Evolutionary conservation across 2,329 filamentous ascomycete genomes (phyloP).

Genomic region (Trichoderma gracile): DNA sequence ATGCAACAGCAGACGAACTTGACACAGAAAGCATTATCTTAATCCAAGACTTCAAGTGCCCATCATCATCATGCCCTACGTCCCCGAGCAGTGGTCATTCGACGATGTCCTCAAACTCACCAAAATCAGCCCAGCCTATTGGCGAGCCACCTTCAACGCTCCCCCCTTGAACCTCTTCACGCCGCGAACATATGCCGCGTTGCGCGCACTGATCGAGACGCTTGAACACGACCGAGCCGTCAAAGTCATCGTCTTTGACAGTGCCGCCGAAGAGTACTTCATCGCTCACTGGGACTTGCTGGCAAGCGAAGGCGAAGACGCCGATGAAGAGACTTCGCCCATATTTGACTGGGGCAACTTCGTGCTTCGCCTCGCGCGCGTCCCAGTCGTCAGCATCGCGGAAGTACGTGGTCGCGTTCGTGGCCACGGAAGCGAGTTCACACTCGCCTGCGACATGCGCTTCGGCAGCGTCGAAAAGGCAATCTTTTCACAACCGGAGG

Average conservation of each 20-base stretch:
- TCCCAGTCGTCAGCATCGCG: background rate
- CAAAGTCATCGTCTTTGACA: conserved; percentile 13
- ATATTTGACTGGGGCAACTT: conserved; percentile 1
- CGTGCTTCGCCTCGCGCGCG: conserved; percentile 4
- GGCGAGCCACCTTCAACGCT: conserved; percentile 14
- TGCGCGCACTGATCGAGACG: background rate
- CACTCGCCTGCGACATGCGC: conserved; percentile 9
- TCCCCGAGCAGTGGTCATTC: conserved; percentile 6
- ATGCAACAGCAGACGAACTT: background rate
- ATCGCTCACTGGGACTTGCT: background rate
- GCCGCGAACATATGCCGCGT: background rate
- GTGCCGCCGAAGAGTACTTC: background rate
- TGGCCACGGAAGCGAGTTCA: conserved; percentile 3
- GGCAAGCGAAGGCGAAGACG: background rate
- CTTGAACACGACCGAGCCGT: conserved; percentile 6
- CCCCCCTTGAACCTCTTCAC: conserved; percentile 12
- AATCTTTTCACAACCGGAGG: conserved; percentile 1
- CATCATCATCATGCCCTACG: background rate
- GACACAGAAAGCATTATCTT: too few relatives aligned
- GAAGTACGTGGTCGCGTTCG: background rate
- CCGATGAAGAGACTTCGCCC: background rate
- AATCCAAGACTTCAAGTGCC: background rate
- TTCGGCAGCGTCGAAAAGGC: conserved; percentile 8
- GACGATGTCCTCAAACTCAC: conserved; percentile 12
- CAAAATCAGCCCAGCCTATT: conserved; percentile 12